These are phyloP conservation scores for Trichoderma aggressivum DNA, from an alignment of 2,329 filamentous ascomycete species.

Conservation along the genomic window DNA sequence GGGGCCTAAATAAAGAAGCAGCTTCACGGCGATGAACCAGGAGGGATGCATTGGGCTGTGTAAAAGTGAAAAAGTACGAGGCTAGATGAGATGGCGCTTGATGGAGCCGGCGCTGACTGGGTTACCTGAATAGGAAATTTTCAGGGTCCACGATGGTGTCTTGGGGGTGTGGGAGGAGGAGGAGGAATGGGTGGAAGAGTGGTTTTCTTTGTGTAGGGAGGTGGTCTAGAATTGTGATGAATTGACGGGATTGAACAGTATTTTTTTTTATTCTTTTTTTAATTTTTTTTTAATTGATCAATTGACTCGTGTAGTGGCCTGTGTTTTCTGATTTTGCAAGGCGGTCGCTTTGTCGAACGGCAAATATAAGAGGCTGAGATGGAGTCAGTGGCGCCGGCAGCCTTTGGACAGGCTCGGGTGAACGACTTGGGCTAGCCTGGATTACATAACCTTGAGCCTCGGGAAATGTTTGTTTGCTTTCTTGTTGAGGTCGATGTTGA, in stretches of 20 bases:
- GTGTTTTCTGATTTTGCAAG: neutral
- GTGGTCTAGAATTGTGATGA: neutral
- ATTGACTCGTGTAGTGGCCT: neutral
- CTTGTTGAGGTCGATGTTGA: neutral
- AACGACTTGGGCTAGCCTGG: neutral
- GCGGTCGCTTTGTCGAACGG: neutral
- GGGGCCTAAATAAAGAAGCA: neutral
- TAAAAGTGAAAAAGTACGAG: neutral
- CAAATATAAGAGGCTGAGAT: neutral
- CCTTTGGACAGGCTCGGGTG: neutral
- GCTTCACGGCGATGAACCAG: neutral
- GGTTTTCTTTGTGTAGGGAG: neutral
- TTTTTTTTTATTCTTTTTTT: neutral
- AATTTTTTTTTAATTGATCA: neutral
- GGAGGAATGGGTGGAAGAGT: neutral
- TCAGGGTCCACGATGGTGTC: constrained; percentile 18
- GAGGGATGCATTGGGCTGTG: neutral
- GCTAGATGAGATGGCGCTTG: neutral
- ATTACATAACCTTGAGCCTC: neutral
- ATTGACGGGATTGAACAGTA: neutral
- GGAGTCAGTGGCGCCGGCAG: neutral
- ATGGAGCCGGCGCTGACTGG: constrained; percentile 2
- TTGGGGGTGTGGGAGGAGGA: neutral
- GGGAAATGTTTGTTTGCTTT: neutral
- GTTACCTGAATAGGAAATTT: constrained; percentile 21